Base-by-base conservation (phyloP, 805 yeast species). In the Clavispora santaluciae region DNA sequence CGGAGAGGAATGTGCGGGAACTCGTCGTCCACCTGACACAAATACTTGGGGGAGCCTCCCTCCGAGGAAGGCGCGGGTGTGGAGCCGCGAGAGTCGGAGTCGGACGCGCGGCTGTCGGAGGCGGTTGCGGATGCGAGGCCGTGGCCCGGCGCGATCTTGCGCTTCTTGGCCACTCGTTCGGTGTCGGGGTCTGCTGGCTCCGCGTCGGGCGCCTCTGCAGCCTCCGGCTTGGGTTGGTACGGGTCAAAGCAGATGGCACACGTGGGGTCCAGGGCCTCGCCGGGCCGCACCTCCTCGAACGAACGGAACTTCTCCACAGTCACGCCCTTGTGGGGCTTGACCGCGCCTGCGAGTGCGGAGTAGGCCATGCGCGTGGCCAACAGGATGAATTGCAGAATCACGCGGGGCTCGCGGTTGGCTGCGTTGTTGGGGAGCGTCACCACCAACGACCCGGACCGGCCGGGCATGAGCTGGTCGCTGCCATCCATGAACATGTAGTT, bases 331-430 rank as follows among this genome's bases (percentile, higher is more conserved):
- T 71, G 66, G 41, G 68, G 70, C 42, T 72, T 67, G 22, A 73
- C 63, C 29, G 74, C 69, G 16, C 75, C 71, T 4, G 77, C 69
- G 26, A 83, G 75, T 12, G 86, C 78, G 29, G 82, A 56, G 31
- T 81, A 70, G 1, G 89, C 89, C 59, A 83, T 72, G 20, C 79
- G 78, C 0, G 90, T 81, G 2, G 89, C 88, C 42, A 83, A 61
- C 21, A 81, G 67, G 10, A 84, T 75, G 40, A 83, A 68, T 25
- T 76, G 78, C 52, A 78, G 81, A 23, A 83, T 65, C 25, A 77
- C 70, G 26, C 74, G 72, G n/a, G 80, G 83, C 39, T 81, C 78
- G 22, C 79, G 67, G 43, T 78, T 76, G 13, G 71, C 60, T 0
- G 82, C 75, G 33, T 78, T 78, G 50, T 81, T 80, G n/a, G 89